These are phyloP conservation scores for Acanthamoeba lenticulata DNA, from an alignment of 208 protist species.

Conservation along the genomic window DNA sequence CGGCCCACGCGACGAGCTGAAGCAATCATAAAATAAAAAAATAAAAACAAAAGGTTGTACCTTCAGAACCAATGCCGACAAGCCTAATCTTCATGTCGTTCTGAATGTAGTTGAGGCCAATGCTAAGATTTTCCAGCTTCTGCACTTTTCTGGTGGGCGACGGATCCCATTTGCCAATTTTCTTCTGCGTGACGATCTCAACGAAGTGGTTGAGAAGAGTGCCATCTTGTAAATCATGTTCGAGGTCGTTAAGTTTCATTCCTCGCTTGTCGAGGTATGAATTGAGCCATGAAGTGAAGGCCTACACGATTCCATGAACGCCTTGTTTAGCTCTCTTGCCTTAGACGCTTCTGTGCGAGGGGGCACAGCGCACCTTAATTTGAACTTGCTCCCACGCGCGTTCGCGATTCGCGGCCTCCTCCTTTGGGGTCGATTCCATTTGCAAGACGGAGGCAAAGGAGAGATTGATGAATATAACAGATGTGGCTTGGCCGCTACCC, in stretches of 20 bases:
- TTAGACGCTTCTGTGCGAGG: background rate
- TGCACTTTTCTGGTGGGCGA: background rate
- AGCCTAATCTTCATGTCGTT: conserved; percentile 51
- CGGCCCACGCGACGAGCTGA: background rate
- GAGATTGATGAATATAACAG: background rate
- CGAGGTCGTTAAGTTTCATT: background rate
- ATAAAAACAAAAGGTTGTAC: background rate
- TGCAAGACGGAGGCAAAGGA: background rate
- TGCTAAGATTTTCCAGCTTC: conserved; percentile 52
- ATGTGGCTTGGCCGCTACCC: too few relatives aligned
- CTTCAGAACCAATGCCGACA: conserved; percentile 55
- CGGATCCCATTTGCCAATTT: conserved; percentile 51
- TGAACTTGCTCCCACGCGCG: conserved; percentile 31
- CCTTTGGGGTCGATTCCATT: conserved; percentile 17
- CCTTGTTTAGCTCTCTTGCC: background rate
- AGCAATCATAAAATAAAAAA: background rate
- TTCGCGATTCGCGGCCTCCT: background rate
- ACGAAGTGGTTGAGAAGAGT: conserved; percentile 40
- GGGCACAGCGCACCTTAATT: background rate
- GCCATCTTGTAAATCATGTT: background rate
- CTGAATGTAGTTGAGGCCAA: conserved; percentile 60
- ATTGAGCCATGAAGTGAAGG: conserved; percentile 51
- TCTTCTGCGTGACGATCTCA: background rate
- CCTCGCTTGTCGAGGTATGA: conserved; percentile 37
- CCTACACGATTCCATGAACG: background rate